Percentiles rank a stretch among this genome's conserved stretches.
phyloP scores from a whole-genome alignment of 2,329 filamentous ascomycete species.

The Cyanodermella asteris region DNA sequence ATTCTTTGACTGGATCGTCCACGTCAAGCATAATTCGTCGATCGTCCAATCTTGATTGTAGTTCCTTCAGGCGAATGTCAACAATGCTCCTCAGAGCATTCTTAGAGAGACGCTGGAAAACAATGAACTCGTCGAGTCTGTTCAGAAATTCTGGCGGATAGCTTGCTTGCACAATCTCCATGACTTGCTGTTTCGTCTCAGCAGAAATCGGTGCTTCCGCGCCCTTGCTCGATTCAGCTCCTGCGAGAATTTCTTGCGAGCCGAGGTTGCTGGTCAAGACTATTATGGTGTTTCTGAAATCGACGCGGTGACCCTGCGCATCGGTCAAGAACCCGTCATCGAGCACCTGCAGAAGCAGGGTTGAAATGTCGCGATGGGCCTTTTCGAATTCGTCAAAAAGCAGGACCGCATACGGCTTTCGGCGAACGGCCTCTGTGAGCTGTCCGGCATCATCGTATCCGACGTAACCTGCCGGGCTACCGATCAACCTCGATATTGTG shows the following conservation, averaged over 20 bases:
- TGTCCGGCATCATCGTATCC: conserved; percentile 95
- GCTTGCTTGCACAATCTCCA: conserved; percentile 56
- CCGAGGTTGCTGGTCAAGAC: conserved; percentile 91
- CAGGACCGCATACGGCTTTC: conserved; percentile 86
- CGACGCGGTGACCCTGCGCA: conserved; percentile 85
- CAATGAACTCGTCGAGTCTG: conserved; percentile 86
- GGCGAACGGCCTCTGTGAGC: conserved; percentile 78
- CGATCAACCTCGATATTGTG: conserved; percentile 80
- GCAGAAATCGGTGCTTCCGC: conserved; percentile 40
- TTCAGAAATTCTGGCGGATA: conserved; percentile 93
- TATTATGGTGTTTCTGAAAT: conserved; percentile 91
- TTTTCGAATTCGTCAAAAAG: conserved; percentile 98
- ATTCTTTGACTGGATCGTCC: conserved; percentile 49
- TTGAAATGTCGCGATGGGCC: conserved; percentile 83
- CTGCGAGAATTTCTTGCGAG: conserved; percentile 75
- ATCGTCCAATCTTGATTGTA: conserved; percentile 66
- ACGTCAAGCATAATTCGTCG: conserved; percentile 60
- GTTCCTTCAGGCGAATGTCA: conserved; percentile 69
- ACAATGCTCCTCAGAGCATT: conserved; percentile 74
- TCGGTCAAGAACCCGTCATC: conserved; percentile 94
- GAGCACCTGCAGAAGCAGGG: conserved; percentile 75
- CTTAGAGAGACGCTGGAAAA: conserved; percentile 71
- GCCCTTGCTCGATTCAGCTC: conserved; percentile 37
- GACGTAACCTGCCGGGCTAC: conserved; percentile 81
- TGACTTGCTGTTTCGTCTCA: conserved; percentile 55